Percentiles rank a stretch among this genome's conserved stretches.
These are phyloP conservation scores for Ziziphus jujuba DNA, from an alignment of 306 rosid species.

Conservation along the genomic window DNA sequence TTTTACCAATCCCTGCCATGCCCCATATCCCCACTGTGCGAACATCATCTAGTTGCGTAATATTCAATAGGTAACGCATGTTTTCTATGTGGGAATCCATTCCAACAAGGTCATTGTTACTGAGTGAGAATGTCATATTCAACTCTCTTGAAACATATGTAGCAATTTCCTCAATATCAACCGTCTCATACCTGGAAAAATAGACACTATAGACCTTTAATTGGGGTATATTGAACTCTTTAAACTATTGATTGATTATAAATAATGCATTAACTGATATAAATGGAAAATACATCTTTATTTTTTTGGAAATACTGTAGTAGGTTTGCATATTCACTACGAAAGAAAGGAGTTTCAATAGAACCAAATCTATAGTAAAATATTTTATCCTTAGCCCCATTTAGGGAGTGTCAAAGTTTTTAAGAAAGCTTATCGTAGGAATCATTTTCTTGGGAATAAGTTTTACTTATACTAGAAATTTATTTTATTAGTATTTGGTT, in stretches of 20 bases:
- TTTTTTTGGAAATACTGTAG: no score
- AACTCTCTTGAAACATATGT: not conserved
- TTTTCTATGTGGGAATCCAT: not conserved
- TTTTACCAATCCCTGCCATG: conserved; percentile 15
- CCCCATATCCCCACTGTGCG: conserved; percentile 6
- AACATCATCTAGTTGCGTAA: not conserved
- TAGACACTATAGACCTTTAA: not conserved
- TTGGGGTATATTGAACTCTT: no score
- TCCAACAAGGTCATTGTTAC: not conserved
- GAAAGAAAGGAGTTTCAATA: no score
- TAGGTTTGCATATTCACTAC: no score
- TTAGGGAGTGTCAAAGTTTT: no score
- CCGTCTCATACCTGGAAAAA: not conserved
- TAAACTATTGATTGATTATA: not conserved
- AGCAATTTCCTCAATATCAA: not conserved
- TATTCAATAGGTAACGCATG: not conserved
- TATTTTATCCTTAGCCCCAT: no score
- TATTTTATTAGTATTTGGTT: no score
- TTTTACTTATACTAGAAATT: no score
- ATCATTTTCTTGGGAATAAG: no score
- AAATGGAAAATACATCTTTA: no score
- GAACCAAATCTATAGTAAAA: no score
- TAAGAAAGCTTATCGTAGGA: no score
- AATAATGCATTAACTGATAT: not conserved
- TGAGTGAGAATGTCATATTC: not conserved